Evolutionary conservation across 306 rosid genomes (phyloP).

Genomic region (Fragaria iinumae): DNA sequence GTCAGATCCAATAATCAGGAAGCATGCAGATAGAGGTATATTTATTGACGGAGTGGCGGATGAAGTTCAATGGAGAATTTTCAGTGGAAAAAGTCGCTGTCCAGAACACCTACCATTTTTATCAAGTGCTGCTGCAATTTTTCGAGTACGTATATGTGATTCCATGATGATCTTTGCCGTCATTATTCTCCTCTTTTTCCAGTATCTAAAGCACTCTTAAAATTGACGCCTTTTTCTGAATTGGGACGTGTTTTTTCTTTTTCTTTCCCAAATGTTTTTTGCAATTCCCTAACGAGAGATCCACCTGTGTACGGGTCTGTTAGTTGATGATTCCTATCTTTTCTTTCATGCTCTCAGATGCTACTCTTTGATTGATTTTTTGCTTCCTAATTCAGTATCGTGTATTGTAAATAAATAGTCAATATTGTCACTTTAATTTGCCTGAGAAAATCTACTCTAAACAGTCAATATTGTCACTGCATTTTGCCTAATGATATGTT

Average conservation of each 20-base stretch:
- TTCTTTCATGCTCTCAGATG: not conserved
- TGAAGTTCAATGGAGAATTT: constrained; percentile 84
- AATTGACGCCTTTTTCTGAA: not conserved
- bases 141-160: constrained; percentile 57
- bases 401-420: not conserved
- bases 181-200: not conserved
- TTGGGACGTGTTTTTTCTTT: not conserved
- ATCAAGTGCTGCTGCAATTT: constrained; percentile 92
- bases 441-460: not conserved
- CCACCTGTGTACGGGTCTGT: not conserved
- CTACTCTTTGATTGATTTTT: not conserved
- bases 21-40: constrained; percentile 73
- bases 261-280: not conserved
- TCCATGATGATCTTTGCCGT: not conserved
- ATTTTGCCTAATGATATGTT: constrained; percentile 12
- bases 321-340: not conserved
- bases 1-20: constrained; percentile 53
- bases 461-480: constrained; percentile 7
- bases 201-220: not conserved
- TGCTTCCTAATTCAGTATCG: not conserved
- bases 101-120: constrained; percentile 90
- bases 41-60: constrained; percentile 41
- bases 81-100: constrained; percentile 91
- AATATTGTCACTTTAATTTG: too few species aligned
- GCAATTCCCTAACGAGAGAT: not conserved